Percentiles rank a stretch among this genome's conserved stretches.
phyloP scores from a whole-genome alignment of 345 rosid genomes.

The Lumnitzera littorea region DNA sequence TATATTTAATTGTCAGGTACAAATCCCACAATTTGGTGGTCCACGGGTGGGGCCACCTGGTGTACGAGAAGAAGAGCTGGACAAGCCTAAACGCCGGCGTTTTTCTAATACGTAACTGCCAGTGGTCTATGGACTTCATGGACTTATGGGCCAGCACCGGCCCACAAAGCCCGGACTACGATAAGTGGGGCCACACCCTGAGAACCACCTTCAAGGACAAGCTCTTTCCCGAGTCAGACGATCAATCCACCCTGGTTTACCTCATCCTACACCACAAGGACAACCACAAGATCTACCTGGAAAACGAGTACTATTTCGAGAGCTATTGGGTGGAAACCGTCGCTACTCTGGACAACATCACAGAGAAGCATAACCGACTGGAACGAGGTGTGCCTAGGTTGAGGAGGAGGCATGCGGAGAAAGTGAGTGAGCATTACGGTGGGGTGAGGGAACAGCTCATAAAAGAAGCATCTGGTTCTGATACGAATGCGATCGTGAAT shows the following conservation, averaged over 20 bases:
- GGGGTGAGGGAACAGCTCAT: constrained; percentile 46
- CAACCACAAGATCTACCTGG: constrained; percentile 57
- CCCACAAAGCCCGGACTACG: constrained; percentile 47
- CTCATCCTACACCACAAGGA: constrained; percentile 43
- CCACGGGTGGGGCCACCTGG: constrained; percentile 75
- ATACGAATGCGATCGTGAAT: too few relatives aligned
- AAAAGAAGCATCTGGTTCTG: constrained; percentile 21
- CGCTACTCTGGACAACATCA: constrained; percentile 44
- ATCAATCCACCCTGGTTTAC: constrained; percentile 77
- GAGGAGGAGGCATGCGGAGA: constrained; percentile 83
- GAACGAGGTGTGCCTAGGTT: constrained; percentile 24
- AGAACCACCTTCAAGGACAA: constrained; percentile 73
- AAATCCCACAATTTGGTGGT: constrained; percentile 65
- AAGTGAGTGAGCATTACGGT: constrained; percentile 67
- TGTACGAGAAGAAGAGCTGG: constrained; percentile 67
- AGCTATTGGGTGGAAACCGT: constrained; percentile 71
- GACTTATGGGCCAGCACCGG: constrained; percentile 74
- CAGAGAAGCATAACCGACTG: constrained; percentile 45
- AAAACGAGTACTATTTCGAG: constrained; percentile 61
- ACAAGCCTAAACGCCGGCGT: constrained; percentile 86
- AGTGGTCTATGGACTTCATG: constrained; percentile 94
- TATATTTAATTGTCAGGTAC: neutral
- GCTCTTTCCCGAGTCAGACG: constrained; percentile 78
- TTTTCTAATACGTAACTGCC: constrained; percentile 79
- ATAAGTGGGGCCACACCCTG: constrained; percentile 66